Conservation (phyloP, 2,329 filamentous ascomycete species). For the Akanthomyces dipterigenus region DNA sequence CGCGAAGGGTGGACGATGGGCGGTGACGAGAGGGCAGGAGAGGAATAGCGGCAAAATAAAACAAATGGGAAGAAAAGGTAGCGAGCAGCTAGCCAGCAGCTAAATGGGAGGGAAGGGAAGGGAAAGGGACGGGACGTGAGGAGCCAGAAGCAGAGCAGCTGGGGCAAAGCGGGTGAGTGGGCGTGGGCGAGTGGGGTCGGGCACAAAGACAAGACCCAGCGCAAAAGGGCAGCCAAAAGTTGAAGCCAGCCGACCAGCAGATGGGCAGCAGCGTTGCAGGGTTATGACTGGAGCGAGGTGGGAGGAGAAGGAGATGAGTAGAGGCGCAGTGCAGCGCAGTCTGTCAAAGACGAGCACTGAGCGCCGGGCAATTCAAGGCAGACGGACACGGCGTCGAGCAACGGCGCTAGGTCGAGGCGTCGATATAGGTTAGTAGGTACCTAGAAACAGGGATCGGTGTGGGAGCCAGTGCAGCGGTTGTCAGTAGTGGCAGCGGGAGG, state of each 20-base stretch:
- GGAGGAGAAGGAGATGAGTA: neutral
- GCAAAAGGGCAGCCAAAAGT: neutral
- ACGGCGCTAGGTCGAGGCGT: neutral
- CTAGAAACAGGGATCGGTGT: neutral
- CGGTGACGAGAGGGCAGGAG: constrained; percentile 10
- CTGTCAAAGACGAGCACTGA: neutral
- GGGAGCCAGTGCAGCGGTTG: neutral
- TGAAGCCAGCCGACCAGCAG: neutral
- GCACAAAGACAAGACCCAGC: neutral
- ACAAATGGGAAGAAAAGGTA: neutral
- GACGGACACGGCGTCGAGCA: neutral
- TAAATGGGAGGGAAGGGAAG: neutral
- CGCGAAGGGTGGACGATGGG: constrained; percentile 9
- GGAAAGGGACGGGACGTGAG: constrained; percentile 11
- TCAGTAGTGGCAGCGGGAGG: neutral
- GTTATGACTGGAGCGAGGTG: neutral
- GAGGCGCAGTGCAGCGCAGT: neutral
- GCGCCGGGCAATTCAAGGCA: neutral
- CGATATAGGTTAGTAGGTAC: neutral
- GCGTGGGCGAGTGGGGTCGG: constrained; percentile 10
- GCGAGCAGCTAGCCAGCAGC: neutral
- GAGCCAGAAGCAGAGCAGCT: neutral
- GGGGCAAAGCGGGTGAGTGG: constrained; percentile 6
- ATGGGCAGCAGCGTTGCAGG: neutral
- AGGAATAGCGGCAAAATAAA: constrained; percentile 11